Evolutionary conservation across 768 basidiomycete genomes (phyloP), one percentile per base, ranked within the genome.

Genomic region (Boletus vinaceobasis): DNA sequence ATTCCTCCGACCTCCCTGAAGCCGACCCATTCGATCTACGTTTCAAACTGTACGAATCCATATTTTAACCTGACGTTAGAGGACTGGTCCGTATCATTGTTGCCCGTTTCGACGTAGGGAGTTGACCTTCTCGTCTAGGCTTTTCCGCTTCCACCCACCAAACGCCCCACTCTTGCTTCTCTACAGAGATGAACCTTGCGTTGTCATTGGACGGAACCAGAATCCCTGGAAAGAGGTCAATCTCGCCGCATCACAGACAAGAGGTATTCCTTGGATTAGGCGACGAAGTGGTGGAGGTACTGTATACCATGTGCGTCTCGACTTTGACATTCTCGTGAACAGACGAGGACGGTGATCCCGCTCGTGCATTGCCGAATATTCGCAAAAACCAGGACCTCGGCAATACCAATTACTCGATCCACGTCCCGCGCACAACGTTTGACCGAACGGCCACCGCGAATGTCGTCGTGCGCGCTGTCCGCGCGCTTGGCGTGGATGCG

Each of bases 161-260:
- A 73, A 84, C 4, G 73, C 79, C 36, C 91, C 93, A 1, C 76
- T 95, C 39, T 78, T 99, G 19, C 79, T 97, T 43, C 72, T 99
- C 51, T 99, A 98, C 69, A 84, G 92, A 31, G 90, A 98, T 66
- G 69, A 73, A 0, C 92, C 93, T 3, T 94, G 93, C 64, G 92
- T 98, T 17, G 80, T 99, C 50, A 91, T 98, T 51, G 96, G 96
- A 0, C 77, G 96, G 49, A 95, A 98, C 68, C 97, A 99, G 75
- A 98, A 97, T 61, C 96, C 95, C 15, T 98, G 96, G 96, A 97
- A 93, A 68, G 96, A 99, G 66, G 85, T 94, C 60, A 95, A 96
- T 62, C 79, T 95, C 46, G 57, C 66, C 7, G 77, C 81, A 1
- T 75, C 93, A 7, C 70, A 73, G 11, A 53, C 69, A 40, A 69